Evolutionary conservation across 1,139 yeast genomes (phyloP).

Genomic region (Hyphopichia khmerensis): DNA sequence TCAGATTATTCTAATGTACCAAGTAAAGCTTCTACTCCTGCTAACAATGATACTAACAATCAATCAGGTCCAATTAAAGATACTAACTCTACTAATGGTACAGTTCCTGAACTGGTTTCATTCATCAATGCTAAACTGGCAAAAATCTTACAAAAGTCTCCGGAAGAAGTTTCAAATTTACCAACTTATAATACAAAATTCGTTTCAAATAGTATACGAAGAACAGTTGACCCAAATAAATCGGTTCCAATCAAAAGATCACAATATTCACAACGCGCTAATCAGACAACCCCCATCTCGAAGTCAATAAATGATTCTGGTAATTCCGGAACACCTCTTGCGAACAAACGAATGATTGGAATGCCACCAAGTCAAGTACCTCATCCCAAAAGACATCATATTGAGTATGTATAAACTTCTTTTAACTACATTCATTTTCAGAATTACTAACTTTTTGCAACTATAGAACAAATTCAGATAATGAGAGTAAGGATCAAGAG

Average conservation of each 20-base stretch:
- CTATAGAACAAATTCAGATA: not conserved
- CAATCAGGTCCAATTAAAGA: not conserved
- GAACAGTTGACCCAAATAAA: conserved; percentile 58
- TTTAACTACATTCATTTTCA: not conserved
- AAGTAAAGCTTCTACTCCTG: conserved; percentile 5
- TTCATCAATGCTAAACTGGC: conserved; percentile 65
- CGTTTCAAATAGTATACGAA: conserved; percentile 49
- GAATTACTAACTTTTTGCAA: conserved; percentile 2
- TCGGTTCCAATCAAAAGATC: conserved; percentile 57
- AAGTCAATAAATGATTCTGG: conserved; percentile 8
- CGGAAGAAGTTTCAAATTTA: conserved; percentile 32
- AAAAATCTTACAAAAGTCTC: conserved; percentile 45
- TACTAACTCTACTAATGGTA: conserved; percentile 1
- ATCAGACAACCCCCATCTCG: not conserved
- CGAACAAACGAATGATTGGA: conserved; percentile 29
- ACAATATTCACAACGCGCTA: conserved; percentile 12
- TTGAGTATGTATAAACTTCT: conserved; percentile 2
- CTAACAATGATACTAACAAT: not conserved
- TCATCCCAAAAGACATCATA: not conserved
- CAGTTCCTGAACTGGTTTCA: conserved; percentile 23
- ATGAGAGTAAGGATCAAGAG: not conserved
- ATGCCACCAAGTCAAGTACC: conserved; percentile 34
- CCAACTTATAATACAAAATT: conserved; percentile 50
- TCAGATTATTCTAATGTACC: conserved; percentile 8
- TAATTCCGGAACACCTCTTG: conserved; percentile 8